Percentiles rank a stretch among this genome's conserved stretches.
phyloP scores from a whole-genome alignment of 768 basidiomycete species.

The Russula dissimulans region DNA sequence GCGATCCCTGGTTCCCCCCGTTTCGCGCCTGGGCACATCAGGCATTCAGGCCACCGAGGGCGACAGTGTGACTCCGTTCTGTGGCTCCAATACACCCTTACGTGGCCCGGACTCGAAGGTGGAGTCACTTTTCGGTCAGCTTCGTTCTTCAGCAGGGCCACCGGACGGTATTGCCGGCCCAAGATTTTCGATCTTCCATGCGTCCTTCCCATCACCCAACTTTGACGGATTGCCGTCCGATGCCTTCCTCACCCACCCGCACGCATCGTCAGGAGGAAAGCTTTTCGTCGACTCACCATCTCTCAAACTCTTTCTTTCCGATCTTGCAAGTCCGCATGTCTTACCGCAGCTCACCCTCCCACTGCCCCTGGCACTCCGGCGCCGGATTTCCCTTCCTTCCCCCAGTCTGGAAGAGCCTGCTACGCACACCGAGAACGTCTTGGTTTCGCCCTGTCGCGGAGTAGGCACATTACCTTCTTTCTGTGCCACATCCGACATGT shows the following conservation, averaged over 20 bases:
- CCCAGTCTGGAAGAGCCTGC: not conserved
- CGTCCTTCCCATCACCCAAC: not conserved
- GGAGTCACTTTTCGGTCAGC: slow-evolving; percentile 4
- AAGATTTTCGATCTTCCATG: slow-evolving; percentile 6
- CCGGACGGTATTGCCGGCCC: not conserved
- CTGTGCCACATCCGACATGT: not conserved
- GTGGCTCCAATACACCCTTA: not conserved
- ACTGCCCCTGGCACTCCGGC: not conserved
- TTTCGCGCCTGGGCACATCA: not conserved
- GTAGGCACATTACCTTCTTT: not conserved
- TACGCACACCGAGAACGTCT: not conserved
- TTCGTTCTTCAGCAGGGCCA: slow-evolving; percentile 3
- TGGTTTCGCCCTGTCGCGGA: not conserved
- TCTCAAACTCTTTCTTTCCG: not conserved
- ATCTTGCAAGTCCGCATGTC: not conserved
- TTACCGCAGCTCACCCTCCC: slow-evolving; percentile 1
- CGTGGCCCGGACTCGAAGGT: not conserved
- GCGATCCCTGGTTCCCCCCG: slow-evolving; percentile 9
- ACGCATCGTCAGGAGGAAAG: not conserved
- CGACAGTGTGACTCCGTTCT: slow-evolving; percentile 3
- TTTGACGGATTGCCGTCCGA: not conserved
- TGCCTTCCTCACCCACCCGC: not conserved
- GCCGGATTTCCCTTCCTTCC: not conserved
- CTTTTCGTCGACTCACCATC: not conserved
- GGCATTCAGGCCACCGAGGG: slow-evolving; percentile 4